Evolutionary conservation across 176 grass and related monocot genomes (phyloP), one percentile per base, ranked within the genome.

Genomic region (Carex myosuroides): DNA sequence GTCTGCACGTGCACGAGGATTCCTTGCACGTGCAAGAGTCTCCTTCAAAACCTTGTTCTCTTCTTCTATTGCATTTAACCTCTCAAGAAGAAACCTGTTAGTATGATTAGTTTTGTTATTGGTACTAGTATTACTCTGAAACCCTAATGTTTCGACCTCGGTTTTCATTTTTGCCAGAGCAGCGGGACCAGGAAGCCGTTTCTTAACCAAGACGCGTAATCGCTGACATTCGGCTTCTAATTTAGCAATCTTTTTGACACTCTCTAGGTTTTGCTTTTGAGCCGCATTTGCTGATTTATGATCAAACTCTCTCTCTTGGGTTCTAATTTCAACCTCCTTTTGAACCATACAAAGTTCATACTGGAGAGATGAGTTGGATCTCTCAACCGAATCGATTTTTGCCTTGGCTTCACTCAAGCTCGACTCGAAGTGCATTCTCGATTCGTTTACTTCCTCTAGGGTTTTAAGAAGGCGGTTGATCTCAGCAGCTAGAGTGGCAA

Each of bases 81-180:
- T 99, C 85, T 85, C 89, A 53, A 89, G 88, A 87, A 95, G 81
- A 29, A 91, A 86, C 69, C 88, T 76, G 56, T 77, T 89, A 74
- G 55, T 89, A 70, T 82, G 85, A 64, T 50, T 82, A 39, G 22
- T 54, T 50, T 52, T 81, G 56, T 81, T 67, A 67, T 54, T 83
- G 41, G 24, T 32, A 54, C 16, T 18, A 83, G 3, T 32, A 2
- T 68, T 82, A 35, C 41, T 54, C 13, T 29, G 13, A 32, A 68
- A 83, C 44, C 85, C 81, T 37, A 79, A 52, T 79, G 90, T 69
- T 63, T 98, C 93, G 86, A 98, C 91, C 86, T 98, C 96, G 85
- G 50, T 98, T 93, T 90, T 98, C 93, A 98, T 95, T 88, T 95
- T 98, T 55, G 93, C 96, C 88, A 98, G 80, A 88, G 91, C 92